Base-by-base conservation (phyloP, 352 stramenopile genomes). In the Phytopythium cucurbitacearum region DNA sequence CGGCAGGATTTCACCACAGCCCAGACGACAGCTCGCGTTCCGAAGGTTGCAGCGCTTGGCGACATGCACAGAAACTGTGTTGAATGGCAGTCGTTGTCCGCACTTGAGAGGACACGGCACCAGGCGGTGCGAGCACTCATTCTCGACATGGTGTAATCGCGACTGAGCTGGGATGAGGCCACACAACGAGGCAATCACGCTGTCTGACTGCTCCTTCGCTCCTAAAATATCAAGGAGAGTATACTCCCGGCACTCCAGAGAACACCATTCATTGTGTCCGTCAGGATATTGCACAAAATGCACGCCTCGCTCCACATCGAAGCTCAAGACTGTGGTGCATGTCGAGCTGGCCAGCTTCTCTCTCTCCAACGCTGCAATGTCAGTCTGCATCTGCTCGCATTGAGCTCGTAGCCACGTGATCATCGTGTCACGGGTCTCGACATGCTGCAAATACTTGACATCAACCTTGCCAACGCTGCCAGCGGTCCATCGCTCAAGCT, bases 51-150 rank as follows among this genome's bases (percentile, higher is more conserved):
- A 93, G 4, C 75, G 71, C 51, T 75, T 80, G 16, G 55, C 50
- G n/a, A 82, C 39, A 47, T 93, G 83, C 32, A 51, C 32, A 0
- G 66, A 46, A 6, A 89, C 38, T 2, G 51, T 54, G n/a, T 76
- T 57, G 0, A 57, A 61, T 8, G 69, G 57, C n/a, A 90, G 56
- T 10, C 67, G 68, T 57, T 91, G 80, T 1, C 78, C 76, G 48
- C 83, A 93, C 3, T 57, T 64, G 0, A 91, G 55, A n/a, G 80
- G 83, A 53, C 83, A 93, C 9, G 63, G 15, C 0, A 90, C 51
- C 7, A 87, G 64, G 1, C 80, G 79, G 8, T 85, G 65, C 10
- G 48, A 49, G 33, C 83, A 93, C 3, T 75, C 58, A 1, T 62
- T 36, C 15, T 53, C 34, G 7, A 73, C 60, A 40, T 93, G 83